Conservation (phyloP, 179 eudicot species). For the Gypsophila paniculata region DNA sequence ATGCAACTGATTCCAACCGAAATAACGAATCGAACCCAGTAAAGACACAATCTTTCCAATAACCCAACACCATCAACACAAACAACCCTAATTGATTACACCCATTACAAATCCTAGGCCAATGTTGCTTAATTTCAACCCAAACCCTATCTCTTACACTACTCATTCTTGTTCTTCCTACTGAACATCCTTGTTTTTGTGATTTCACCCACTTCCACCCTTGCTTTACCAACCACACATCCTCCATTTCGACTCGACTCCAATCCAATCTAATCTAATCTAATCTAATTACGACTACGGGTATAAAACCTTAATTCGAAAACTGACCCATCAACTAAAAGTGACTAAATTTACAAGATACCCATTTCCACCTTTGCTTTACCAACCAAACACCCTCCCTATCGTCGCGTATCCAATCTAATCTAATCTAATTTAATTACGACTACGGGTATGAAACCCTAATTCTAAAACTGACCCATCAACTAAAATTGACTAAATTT, state of each 20-base stretch:
- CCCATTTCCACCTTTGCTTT: slow-evolving; percentile 79
- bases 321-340: slow-evolving; percentile 4
- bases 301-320: slow-evolving; percentile 13
- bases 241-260: slow-evolving; percentile 55
- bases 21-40: slow-evolving; percentile 53
- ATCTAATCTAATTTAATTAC: slow-evolving; percentile 5
- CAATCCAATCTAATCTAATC: slow-evolving; percentile 13
- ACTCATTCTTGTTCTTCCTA: slow-evolving; percentile 31
- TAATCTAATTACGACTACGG: not conserved
- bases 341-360: slow-evolving; percentile 20
- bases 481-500: slow-evolving; percentile 18
- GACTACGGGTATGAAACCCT: not conserved
- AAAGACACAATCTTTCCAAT: slow-evolving; percentile 59
- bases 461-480: slow-evolving; percentile 11
- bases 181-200: slow-evolving; percentile 50
- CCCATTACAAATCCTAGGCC: slow-evolving; percentile 81
- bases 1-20: slow-evolving; percentile 64
- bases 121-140: slow-evolving; percentile 51
- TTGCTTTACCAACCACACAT: slow-evolving; percentile 76
- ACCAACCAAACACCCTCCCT: slow-evolving; percentile 92
- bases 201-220: slow-evolving; percentile 84
- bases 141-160: slow-evolving; percentile 59
- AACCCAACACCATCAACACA: slow-evolving; percentile 39
- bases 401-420: too few species aligned
- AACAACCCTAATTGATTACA: slow-evolving; percentile 44